Evolutionary conservation across 768 basidiomycete genomes (phyloP), one percentile per base, ranked within the genome.

Genomic region (Boletus insuetus): DNA sequence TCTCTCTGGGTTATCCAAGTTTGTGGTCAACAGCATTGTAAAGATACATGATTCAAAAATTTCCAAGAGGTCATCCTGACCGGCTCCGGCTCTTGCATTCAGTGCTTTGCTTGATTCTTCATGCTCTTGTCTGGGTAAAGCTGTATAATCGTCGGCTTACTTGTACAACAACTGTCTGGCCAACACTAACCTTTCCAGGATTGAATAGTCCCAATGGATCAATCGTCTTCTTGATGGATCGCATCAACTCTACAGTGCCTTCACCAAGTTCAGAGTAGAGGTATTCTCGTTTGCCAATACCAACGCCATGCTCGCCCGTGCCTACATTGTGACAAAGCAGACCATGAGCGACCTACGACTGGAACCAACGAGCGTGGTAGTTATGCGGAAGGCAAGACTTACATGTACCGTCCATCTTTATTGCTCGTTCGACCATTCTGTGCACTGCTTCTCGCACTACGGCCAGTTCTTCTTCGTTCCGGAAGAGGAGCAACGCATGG

Each of bases 241-340:
- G 86, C 92, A 96, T 94, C 24, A 95, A 68, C 46, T 81, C 79
- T 10, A 96, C 87, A 0, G 94, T 95, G 3, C 89, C 91, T 24
- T 76, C 75, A 0, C 94, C 94, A 0, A 97, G 78, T 65, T 97
- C 94, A 39, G 85, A 80, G 14, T 81, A 77, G n/a, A 97, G 77
- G 65, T 86, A 95, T 56, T 86, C 78, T 55, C 81, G 82, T 75
- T 94, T 94, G 6, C 92, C 92, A 11, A 94, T 75, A 0, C 92
- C 93, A 8, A 94, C 89, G 2, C 92, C 93, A 64, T 94, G 92
- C 63, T 94, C 92, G 4, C 89, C 89, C 0, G 85, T 87, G 60
- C 84, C 86, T 86, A 43, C 12, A 12, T 34, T 22, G 8, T 26
- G 13, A 34, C 14, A 16, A 29, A 45, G 11, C 12, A 20, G 6